Percentiles rank a stretch among this genome's conserved stretches.
Conservation (phyloP, 2,329 filamentous ascomycete species). For the Lachnellula arida region DNA sequence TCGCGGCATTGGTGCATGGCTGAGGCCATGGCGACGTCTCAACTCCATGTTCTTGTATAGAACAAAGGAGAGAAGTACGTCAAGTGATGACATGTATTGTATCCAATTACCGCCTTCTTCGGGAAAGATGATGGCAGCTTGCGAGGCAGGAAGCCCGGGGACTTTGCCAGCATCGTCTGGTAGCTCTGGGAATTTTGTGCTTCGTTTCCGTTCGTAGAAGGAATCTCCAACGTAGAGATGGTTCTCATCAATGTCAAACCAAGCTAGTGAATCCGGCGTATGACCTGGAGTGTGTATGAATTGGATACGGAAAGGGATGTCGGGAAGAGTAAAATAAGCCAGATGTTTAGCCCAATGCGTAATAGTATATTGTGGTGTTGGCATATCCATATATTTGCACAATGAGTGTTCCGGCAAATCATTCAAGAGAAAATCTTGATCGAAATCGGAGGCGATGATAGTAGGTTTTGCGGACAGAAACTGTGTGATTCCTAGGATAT, state of each 20-base stretch:
- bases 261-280: conserved; percentile 41
- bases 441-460: conserved; percentile 33
- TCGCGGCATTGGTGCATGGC: conserved; percentile 18
- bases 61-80: conserved; percentile 34
- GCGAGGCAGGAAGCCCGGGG: conserved; percentile 14
- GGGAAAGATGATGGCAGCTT: conserved; percentile 36
- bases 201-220: conserved; percentile 36
- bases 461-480: conserved; percentile 20
- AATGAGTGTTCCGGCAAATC: conserved; percentile 38
- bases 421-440: conserved; percentile 36
- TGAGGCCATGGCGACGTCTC: conserved; percentile 15
- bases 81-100: conserved; percentile 35
- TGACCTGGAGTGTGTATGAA: conserved; percentile 44
- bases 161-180: conserved; percentile 15
- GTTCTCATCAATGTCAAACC: conserved; percentile 41
- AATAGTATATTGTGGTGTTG: conserved; percentile 37
- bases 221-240: conserved; percentile 43
- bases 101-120: conserved; percentile 36
- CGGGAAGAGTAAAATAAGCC: conserved; percentile 27
- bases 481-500: conserved; percentile 30
- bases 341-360: conserved; percentile 38
- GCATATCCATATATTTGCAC: conserved; percentile 35
- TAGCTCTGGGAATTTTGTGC: conserved; percentile 29
- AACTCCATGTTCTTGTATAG: conserved; percentile 30
- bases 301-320: conserved; percentile 34